Evolutionary conservation across 768 basidiomycete genomes (phyloP).

Genomic region (Termitomyces sp.): DNA sequence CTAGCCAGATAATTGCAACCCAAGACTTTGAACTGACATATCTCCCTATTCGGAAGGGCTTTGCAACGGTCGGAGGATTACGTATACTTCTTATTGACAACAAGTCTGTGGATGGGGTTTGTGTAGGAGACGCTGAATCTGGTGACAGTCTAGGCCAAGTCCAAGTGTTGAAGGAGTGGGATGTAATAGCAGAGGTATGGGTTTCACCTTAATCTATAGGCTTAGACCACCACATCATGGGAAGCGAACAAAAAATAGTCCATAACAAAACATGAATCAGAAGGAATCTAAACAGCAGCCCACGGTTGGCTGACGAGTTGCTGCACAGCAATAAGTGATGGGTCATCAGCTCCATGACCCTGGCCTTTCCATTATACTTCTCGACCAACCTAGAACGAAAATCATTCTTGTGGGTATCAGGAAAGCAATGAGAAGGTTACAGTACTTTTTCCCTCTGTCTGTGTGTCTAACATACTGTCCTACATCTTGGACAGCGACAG

Average conservation of each 20-base stretch:
- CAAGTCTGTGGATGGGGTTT: constrained; percentile 33
- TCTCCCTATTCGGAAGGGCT: constrained; percentile 55
- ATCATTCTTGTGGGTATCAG: constrained; percentile 1
- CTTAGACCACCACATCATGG: background rate
- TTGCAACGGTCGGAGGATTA: constrained; percentile 63
- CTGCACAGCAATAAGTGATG: constrained; percentile 89
- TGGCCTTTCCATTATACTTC: constrained; percentile 81
- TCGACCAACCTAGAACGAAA: constrained; percentile 55
- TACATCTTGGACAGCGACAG: constrained; percentile 90
- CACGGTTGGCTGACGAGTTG: constrained; percentile 90
- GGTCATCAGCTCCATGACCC: constrained; percentile 91
- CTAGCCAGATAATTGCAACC: constrained; percentile 32
- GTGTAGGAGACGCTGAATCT: constrained; percentile 17
- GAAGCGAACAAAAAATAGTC: constrained; percentile 4
- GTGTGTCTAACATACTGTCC: constrained; percentile 93
- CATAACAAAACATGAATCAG: background rate
- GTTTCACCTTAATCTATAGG: constrained; percentile 30
- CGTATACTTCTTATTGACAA: constrained; percentile 67
- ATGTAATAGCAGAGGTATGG: constrained; percentile 70
- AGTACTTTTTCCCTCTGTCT: constrained; percentile 87
- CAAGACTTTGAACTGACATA: constrained; percentile 66
- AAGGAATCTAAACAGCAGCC: constrained; percentile 41
- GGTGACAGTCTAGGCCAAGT: constrained; percentile 27
- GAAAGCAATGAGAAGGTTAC: background rate
- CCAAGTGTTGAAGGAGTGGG: constrained; percentile 66